Base-by-base conservation (phyloP, 2,329 filamentous ascomycete genomes). In the Cytospora chrysosperma region DNA sequence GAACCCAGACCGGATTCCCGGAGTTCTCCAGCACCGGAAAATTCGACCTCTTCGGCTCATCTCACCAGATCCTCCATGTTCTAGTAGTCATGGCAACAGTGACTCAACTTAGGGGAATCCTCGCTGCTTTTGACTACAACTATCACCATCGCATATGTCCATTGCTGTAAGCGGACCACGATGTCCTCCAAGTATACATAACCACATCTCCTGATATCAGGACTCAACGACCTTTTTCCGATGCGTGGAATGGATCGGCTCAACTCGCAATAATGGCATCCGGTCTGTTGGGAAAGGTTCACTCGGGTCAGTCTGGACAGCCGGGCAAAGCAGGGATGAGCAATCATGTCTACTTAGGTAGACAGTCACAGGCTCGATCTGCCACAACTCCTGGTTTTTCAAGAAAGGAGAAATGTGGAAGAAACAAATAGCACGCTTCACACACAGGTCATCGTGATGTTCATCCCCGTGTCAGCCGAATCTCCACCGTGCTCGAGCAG, bases 1-100 rank as follows among this genome's bases (percentile, higher is more conserved):
- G n/a, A 30, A 34, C 49, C n/a, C 57, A 80, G 78, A 75, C 72
- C 10, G 72, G 76, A 52, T 76, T 81, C 55, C 79, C 80, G 1
- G 79, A 82, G 68, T 72, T 72, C 30, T 68, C 75, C 55, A 72
- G 67, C 21, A 79, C 79, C 1, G 79, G 77, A 3, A 71, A 62
- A 10, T 81, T 81, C 68, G 79, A 82, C 67, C 75, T 79, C 34
- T 77, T 72, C 66, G 77, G 78, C 19, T 74, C 75, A 4, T 81
- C 79, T 17, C 79, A 81, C 63, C 79, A 81, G 65, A 74, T 81
- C 8, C 81, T 81, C 61, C 79, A 82, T 59, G 67, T 78, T 13
- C 71, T 80, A 8, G 77, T 81, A 12, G 78, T 79, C 0, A 34
- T 80, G 6, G 77, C 76, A 7, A 75, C 75, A 28, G 66, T 72